Percentiles rank a stretch among this genome's conserved stretches.
phyloP scores from a whole-genome alignment of 345 rosid genomes.

The Camelina hispida region DNA sequence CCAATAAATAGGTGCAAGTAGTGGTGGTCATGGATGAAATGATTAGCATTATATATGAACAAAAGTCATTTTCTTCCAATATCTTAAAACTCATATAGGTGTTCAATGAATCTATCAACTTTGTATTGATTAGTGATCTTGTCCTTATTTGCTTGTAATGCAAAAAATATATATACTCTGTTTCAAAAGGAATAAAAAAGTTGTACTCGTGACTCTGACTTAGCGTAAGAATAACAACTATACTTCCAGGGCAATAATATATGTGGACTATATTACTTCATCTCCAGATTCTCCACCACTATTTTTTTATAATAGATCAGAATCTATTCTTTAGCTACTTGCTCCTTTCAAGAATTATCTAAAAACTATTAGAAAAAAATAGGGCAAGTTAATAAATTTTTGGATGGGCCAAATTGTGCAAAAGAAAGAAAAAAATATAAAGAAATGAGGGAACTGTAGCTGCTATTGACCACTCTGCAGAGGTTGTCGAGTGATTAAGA shows the following conservation, averaged over 20 bases:
- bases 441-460: background rate
- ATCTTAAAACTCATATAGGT: slow-evolving; percentile 15
- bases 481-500: slow-evolving; percentile 13
- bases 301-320: slow-evolving; percentile 1
- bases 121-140: slow-evolving; percentile 27
- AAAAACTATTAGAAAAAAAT: too few species aligned
- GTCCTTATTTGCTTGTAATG: slow-evolving; percentile 36
- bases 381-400: background rate
- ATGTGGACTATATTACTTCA: slow-evolving; percentile 8
- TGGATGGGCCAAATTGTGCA: background rate
- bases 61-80: background rate
- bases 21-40: slow-evolving; percentile 31
- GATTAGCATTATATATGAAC: background rate
- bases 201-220: slow-evolving; percentile 32
- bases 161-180: slow-evolving; percentile 8
- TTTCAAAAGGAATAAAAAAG: slow-evolving; percentile 18
- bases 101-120: slow-evolving; percentile 32
- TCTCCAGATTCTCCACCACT: slow-evolving; percentile 18
- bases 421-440: background rate
- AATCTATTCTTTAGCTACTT: slow-evolving; percentile 33
- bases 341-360: slow-evolving; percentile 13
- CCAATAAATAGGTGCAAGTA: slow-evolving; percentile 6
- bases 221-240: slow-evolving; percentile 40
- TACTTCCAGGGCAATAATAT: background rate
- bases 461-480: background rate